These are phyloP conservation scores for Kingdonia uniflora DNA, from an alignment of 164 flowering plant species.

Conservation along the genomic window DNA sequence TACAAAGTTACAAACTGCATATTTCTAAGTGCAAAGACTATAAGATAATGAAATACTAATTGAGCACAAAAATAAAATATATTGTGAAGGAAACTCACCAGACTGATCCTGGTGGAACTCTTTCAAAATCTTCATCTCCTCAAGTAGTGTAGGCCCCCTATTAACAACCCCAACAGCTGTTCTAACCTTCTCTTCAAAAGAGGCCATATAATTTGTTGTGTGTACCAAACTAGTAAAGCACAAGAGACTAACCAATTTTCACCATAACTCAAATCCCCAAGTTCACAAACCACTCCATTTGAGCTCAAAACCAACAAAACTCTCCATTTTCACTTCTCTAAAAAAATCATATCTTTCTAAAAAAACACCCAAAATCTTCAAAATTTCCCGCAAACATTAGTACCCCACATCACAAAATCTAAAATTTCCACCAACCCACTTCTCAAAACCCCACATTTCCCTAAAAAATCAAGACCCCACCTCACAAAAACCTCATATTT, in stretches of 20 bases:
- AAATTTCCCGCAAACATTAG: too few species aligned
- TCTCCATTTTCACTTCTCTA: too few species aligned
- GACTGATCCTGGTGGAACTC: conserved; percentile 75
- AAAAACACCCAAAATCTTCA: too few species aligned
- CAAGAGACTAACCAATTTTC: conserved; percentile 13
- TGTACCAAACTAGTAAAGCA: conserved; percentile 6
- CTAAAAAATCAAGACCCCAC: not conserved
- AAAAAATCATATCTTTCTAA: too few species aligned
- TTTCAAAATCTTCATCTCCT: conserved; percentile 75
- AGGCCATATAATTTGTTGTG: conserved; percentile 4
- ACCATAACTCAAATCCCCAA: conserved; percentile 1
- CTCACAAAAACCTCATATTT: conserved; percentile 3
- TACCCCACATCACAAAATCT: conserved; percentile 3
- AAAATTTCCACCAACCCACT: too few species aligned
- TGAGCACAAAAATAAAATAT: conserved; percentile 1
- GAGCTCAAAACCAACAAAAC: conserved; percentile 5
- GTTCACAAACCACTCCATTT: conserved; percentile 8
- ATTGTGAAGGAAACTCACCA: conserved; percentile 37
- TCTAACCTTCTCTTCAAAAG: conserved; percentile 49
- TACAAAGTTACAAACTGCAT: too few species aligned
- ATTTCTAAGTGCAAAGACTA: too few species aligned
- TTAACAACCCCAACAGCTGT: conserved; percentile 22
- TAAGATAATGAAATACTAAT: too few species aligned
- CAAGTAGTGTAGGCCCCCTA: conserved; percentile 35
- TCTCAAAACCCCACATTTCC: not conserved